These are phyloP conservation scores for Laburnicola sp. DNA, from an alignment of 2,329 filamentous ascomycete species.

Conservation along the genomic window DNA sequence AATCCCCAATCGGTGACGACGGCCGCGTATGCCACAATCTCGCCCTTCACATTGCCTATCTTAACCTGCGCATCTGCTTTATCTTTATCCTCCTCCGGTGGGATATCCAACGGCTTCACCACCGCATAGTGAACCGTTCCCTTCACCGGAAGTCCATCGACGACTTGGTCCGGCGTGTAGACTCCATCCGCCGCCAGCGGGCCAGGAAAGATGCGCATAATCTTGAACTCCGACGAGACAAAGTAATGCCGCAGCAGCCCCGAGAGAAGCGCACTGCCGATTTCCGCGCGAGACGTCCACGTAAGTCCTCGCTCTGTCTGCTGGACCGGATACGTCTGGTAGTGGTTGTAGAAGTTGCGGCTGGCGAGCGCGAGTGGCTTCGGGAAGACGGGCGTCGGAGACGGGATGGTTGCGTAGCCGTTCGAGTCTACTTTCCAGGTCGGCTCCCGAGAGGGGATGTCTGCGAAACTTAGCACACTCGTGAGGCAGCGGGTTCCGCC, in stretches of 20 bases:
- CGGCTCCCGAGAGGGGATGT: not conserved
- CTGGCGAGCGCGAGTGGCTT: slow-evolving; percentile 14
- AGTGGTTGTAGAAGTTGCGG: slow-evolving; percentile 9
- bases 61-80: too few relatives aligned
- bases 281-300: not conserved
- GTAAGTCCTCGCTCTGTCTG: not conserved
- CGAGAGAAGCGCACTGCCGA: not conserved
- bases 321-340: not conserved
- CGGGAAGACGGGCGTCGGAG: slow-evolving; percentile 10
- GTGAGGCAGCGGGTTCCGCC: too few relatives aligned
- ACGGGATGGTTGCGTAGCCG: slow-evolving; percentile 2
- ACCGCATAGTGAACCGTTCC: not conserved
- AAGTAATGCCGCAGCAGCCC: slow-evolving; percentile 7
- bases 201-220: not conserved
- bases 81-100: too few relatives aligned
- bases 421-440: not conserved
- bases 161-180: not conserved
- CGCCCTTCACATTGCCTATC: too few relatives aligned
- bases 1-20: not conserved
- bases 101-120: not conserved
- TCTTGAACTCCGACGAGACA: not conserved
- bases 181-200: not conserved
- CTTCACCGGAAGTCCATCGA: not conserved
- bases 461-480: not conserved
- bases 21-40: not conserved